Base-by-base conservation (phyloP, 495 filamentous ascomycete genomes). In the Aspergillus saccharolyticus region DNA sequence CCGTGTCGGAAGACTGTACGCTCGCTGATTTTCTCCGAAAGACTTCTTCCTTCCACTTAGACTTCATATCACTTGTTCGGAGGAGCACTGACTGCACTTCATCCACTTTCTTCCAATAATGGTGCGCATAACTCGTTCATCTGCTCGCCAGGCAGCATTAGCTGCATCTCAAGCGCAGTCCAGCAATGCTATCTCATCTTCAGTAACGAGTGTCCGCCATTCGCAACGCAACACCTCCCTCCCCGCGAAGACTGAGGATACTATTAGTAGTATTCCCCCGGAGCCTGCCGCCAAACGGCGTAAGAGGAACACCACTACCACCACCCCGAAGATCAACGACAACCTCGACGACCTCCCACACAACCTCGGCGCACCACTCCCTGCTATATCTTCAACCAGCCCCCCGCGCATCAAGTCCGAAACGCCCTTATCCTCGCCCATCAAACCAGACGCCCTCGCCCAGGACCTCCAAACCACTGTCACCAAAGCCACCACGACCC, bases 321-420 rank as follows among this genome's bases (percentile, higher is more conserved):
- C 15, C 4, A 15, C 22, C 45, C 51, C 59, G n/a, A 62, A 58
- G 21, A 15, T 53, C 1, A 57, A 62, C 17, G 53, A 55, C n/a
- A n/a, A n/a, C 33, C 43, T 56, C 16, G 55, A 69, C 54, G 71
- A 74, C 56, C 71, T 80, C n/a, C 76, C 76, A 24, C 76, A 79
- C 54, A 78, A 78, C 22, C 65, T 78, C 25, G 75, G 74, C 20
- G 59, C 57, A 19, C 14, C 44, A 9, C 44, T 52, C 12, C 30
- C 10, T 24, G 15, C 58, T 19, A 16, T 53, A 30, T 5, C 25
- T 28, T n/a, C 24, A 12, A 14, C 48, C 19, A 43, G n/a, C n/a
- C n/a, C 25, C 33, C 43, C 51, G 39, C 33, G 17, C 10, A 48
- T 44, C 43, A 45, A 57, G 42, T 58, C 60, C 46, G 53, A 61